Evolutionary conservation across 495 filamentous ascomycete species (phyloP).

Genomic region (Neurospora sp.): DNA sequence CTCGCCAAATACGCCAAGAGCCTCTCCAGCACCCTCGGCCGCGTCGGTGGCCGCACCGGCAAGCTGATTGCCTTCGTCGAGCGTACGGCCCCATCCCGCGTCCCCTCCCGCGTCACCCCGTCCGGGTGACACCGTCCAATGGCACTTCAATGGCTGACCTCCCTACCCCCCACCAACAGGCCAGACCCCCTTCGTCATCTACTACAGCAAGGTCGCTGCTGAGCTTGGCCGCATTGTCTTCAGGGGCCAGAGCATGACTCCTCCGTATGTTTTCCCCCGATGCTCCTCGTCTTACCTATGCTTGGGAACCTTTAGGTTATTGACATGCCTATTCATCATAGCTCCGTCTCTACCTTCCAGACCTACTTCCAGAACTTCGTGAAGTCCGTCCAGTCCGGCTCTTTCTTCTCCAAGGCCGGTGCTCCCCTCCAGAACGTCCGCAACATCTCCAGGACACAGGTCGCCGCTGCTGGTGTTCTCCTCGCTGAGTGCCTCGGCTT

Average conservation of each 20-base stretch:
- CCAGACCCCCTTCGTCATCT: conserved; percentile 73
- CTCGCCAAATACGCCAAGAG: conserved; percentile 60
- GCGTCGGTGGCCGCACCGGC: conserved; percentile 78
- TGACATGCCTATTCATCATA: conserved; percentile 30
- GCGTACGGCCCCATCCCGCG: conserved; percentile 48
- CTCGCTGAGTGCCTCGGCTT: conserved; percentile 85
- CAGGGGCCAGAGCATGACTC: conserved; percentile 80
- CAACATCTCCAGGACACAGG: conserved; percentile 57
- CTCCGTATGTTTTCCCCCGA: conserved; percentile 60
- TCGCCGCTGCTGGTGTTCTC: conserved; percentile 63
- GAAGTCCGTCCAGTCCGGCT: conserved; percentile 51
- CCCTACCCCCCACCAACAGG: conserved; percentile 37
- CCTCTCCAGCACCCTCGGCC: conserved; percentile 53
- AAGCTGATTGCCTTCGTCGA: conserved; percentile 70
- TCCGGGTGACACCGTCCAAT: neutral
- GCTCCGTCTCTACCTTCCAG: conserved; percentile 73
- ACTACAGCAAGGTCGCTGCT: conserved; percentile 81
- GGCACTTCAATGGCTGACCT: neutral
- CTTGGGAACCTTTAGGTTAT: conserved; percentile 1
- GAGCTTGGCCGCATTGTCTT: conserved; percentile 84
- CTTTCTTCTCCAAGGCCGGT: conserved; percentile 30
- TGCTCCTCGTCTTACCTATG: neutral
- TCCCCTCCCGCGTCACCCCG: neutral
- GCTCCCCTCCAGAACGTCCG: conserved; percentile 52
- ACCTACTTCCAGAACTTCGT: conserved; percentile 69